Evolutionary conservation across 192 early-diverging fungal species (phyloP), one percentile per base, ranked within the genome.

Genomic region (Rhizophagus sp.): DNA sequence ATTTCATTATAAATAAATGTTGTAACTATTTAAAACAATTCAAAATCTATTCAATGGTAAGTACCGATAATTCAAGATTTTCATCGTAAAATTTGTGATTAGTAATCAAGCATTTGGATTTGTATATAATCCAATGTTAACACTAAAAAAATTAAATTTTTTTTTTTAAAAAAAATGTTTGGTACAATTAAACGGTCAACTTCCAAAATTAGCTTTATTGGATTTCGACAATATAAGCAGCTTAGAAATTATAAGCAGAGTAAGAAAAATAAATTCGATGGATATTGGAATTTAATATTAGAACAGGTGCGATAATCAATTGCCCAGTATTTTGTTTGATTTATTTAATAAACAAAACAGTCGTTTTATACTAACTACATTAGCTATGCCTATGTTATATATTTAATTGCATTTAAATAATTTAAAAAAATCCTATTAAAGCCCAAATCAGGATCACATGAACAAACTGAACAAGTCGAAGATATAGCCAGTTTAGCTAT

Each of bases 261-360:
- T 33, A 15, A 67, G 6, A 67, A 67, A 17, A 33, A 33, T 33
- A 70, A 70, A 39, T 70, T 36, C 44, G 36, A 70, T 70, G 68
- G 68, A n/a, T 70, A 70, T 44, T 70, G 68, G 68, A 44, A 36
- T 70, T 70, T 70, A 70, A 34, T 41, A 70, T 70, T 70, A 41
- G 19, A 41, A 47, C 68, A 70, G 39, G 68, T 70, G 7, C 27
- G 66, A 68, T 33, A 34, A 13, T 68, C 15, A 34, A 41, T 41
- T 41, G 39, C n/a, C n/a, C n/a, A n/a, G n/a, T n/a, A n/a, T n/a
- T n/a, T n/a, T n/a, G n/a, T n/a, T n/a, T n/a, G n/a, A n/a, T n/a
- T n/a, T n/a, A n/a, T n/a, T n/a, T n/a, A n/a, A n/a, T n/a, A n/a
- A n/a, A n/a, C n/a, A n/a, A n/a, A n/a, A n/a, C n/a, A n/a, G n/a